Evolutionary conservation across 306 rosid species (phyloP), one percentile per base, ranked within the genome.

Genomic region (Hippophae gyantsensis): DNA sequence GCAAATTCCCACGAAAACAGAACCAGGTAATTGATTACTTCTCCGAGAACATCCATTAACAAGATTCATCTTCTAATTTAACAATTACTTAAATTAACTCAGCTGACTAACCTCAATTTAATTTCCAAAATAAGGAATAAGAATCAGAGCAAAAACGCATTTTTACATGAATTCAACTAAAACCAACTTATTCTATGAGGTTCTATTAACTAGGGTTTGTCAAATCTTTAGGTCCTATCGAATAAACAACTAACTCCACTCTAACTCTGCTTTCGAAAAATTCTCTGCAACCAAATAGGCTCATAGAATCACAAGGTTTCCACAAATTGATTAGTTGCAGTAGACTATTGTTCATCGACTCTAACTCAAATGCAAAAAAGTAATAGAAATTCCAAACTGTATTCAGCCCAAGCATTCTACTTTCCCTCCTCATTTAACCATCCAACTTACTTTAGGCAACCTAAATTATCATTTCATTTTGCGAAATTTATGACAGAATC

Each of bases 1-100:
- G 77, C 72, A 70, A 66, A 54, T 74, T 64, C 25, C 62, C 62
- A 51, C 54, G 69, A 51, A 55, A 43, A 63, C 51, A 74, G 25
- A 1, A 55, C 47, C 50, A 43, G 48, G 54, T 11, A 49, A 49
- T 8, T 13, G 56, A 53, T 54, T 52, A 56, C 38, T 6, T 42
- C 58, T 3, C 13, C 23, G n/a, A 13, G 38, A 67, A 11, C 7
- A 2, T 18, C 25, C 59, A 48, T 48, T 48, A 54, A 1, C 18
- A 45, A 40, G 13, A 61, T 3, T 7, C 55, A 43, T 14, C 23
- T 64, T 43, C 13, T 7, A 69, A 67, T 41, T 51, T 44, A 72
- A 51, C n/a, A 2, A 49, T 13, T 49, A 49, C 18, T 49, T 12
- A 7, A 49, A 49, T 49, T 13, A 49, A 12, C 18, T 49, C 8